Evolutionary conservation across 2,329 filamentous ascomycete genomes (phyloP).

Genomic region (Pseudofabraea citricarpa): DNA sequence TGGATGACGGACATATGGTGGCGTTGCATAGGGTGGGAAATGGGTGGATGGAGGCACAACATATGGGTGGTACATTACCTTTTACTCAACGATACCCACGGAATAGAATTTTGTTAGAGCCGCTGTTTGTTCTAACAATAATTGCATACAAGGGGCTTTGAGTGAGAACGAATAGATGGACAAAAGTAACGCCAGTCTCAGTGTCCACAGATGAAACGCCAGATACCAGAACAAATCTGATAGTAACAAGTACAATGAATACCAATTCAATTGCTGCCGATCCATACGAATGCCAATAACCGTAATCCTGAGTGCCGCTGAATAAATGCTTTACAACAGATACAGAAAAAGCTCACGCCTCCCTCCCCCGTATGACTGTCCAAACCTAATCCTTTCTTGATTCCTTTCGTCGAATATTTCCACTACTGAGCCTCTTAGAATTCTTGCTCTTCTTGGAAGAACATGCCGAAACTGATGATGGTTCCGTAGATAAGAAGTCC

Average conservation of each 20-base stretch:
- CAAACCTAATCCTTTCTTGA: not conserved
- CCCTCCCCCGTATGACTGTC: not conserved
- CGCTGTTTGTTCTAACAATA: no score
- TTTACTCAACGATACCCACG: constrained; percentile 3
- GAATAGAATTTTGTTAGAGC: no score
- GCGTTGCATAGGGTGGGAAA: constrained; percentile 4
- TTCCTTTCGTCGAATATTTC: not conserved
- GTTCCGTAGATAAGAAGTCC: constrained; percentile 95
- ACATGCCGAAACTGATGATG: constrained; percentile 96
- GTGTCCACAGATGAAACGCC: no score
- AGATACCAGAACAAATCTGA: no score
- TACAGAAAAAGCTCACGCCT: not conserved
- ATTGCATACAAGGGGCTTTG: no score
- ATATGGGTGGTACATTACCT: constrained; percentile 2
- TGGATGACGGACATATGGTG: no score
- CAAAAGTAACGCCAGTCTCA: no score
- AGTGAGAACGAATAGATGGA: no score
- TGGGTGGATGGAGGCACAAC: not conserved
- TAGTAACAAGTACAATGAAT: no score
- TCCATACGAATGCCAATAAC: no score
- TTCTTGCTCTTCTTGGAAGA: constrained; percentile 96
- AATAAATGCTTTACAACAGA: not conserved
- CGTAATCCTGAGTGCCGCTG: no score
- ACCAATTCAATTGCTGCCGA: no score
- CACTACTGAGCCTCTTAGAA: constrained; percentile 56